phyloP scores from a whole-genome alignment of 140 eudicot genomes.

The Bidens hawaiensis region DNA sequence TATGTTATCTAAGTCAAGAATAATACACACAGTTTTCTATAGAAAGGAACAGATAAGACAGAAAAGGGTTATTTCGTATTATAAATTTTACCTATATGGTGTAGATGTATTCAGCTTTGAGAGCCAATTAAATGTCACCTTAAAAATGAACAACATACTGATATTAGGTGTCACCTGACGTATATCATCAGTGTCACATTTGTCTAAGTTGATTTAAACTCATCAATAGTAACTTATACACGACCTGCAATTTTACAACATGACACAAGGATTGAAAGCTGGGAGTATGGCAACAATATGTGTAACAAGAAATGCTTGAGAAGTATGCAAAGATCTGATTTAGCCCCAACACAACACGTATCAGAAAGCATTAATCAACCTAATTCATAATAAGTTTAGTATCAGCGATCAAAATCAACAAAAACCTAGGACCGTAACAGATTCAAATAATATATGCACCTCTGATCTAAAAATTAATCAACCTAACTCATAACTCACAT shows the following conservation, averaged over 20 bases:
- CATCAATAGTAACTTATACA: not conserved
- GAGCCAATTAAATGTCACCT: not conserved
- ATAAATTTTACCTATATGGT: too few species aligned
- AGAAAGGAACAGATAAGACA: not conserved
- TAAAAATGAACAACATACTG: not conserved
- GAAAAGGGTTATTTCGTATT: too few species aligned
- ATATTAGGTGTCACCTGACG: not conserved
- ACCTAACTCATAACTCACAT: too few species aligned
- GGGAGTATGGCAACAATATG: not conserved
- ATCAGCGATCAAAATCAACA: too few species aligned
- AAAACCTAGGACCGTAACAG: too few species aligned
- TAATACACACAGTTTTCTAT: not conserved
- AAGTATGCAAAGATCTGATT: slow-evolving; percentile 9
- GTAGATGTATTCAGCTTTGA: too few species aligned
- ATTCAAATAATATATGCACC: too few species aligned
- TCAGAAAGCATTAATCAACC: too few species aligned
- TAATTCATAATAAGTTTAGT: not conserved
- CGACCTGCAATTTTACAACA: not conserved
- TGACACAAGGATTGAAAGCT: not conserved
- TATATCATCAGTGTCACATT: not conserved
- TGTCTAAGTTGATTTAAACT: slow-evolving; percentile 3
- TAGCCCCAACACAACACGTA: too few species aligned
- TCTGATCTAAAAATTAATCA: too few species aligned
- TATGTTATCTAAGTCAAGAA: not conserved
- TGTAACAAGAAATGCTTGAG: not conserved